Percentiles rank a stretch among this genome's conserved stretches.
Evolutionary conservation across 139 green algal species (phyloP).

Genomic region (Chlorella sorokiniana): DNA sequence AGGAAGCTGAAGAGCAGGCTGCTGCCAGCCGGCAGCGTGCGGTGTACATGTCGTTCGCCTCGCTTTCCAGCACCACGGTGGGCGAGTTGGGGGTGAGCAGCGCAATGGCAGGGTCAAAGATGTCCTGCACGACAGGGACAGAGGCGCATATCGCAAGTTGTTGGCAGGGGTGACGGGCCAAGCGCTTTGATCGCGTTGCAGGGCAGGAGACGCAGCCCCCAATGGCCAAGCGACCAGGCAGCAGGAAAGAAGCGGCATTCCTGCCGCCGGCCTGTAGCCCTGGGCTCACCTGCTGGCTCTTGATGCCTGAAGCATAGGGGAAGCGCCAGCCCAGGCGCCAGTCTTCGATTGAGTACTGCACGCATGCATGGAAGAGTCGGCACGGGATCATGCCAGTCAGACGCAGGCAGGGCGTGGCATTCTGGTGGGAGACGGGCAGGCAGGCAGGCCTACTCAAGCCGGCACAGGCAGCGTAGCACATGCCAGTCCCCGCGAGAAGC

Average conservation of each 20-base stretch:
- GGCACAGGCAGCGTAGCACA: too few relatives aligned
- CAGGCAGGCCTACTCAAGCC: neutral
- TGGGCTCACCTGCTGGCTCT: slow-evolving; percentile 28
- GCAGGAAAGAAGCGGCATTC: too few relatives aligned
- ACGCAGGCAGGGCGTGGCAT: neutral
- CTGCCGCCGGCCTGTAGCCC: slow-evolving; percentile 8
- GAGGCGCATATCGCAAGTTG: too few relatives aligned
- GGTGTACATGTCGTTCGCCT: slow-evolving; percentile 1
- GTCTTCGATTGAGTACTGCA: slow-evolving; percentile 41
- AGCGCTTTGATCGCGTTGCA: too few relatives aligned
- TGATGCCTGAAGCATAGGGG: slow-evolving; percentile 27
- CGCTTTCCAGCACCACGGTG: neutral
- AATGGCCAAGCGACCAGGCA: too few relatives aligned
- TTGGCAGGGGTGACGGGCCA: neutral
- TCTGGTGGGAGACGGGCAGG: neutral
- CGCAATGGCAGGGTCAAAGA: slow-evolving; percentile 19
- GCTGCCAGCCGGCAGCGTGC: neutral
- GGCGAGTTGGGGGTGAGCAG: slow-evolving; percentile 14
- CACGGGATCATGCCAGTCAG: neutral
- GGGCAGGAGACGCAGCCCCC: too few relatives aligned
- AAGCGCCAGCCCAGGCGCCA: slow-evolving; percentile 74
- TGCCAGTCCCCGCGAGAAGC: too few relatives aligned
- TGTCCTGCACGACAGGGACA: slow-evolving; percentile 5
- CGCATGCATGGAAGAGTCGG: neutral
- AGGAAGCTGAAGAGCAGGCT: slow-evolving; percentile 41